Evolutionary conservation across 1,139 yeast species (phyloP).

Genomic region (Protomyces gravidus): DNA sequence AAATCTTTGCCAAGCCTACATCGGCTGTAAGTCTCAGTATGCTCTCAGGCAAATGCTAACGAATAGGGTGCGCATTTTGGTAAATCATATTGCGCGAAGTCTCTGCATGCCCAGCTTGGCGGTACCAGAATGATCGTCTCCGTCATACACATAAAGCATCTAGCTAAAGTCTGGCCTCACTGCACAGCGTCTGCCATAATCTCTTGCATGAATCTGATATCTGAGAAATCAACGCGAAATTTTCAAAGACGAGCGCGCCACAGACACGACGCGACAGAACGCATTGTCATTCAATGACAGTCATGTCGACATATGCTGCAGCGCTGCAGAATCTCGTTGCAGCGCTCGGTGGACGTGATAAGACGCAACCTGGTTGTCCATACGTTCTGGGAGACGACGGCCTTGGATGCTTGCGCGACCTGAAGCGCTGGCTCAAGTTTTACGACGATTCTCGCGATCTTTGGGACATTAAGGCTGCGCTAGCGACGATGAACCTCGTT

Average conservation of each 20-base stretch:
- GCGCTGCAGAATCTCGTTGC: constrained; percentile 48
- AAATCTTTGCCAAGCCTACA: constrained; percentile 90
- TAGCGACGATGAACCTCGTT: constrained; percentile 74
- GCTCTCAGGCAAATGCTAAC: constrained; percentile 37
- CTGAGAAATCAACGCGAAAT: too few relatives aligned
- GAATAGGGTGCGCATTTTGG: neutral
- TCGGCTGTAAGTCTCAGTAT: constrained; percentile 97
- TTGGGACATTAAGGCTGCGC: constrained; percentile 81
- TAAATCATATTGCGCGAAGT: neutral
- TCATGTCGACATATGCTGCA: neutral
- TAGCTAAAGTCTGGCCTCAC: too few relatives aligned
- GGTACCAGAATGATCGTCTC: too few relatives aligned
- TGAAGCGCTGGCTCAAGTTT: constrained; percentile 78
- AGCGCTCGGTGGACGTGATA: constrained; percentile 78
- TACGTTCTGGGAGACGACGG: constrained; percentile 90
- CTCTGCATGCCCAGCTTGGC: too few relatives aligned
- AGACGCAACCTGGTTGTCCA: constrained; percentile 50
- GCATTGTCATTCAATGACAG: too few relatives aligned
- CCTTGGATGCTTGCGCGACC: constrained; percentile 76
- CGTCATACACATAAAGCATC: too few relatives aligned
- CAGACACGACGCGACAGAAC: too few relatives aligned
- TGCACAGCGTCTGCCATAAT: too few relatives aligned
- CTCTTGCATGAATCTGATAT: too few relatives aligned
- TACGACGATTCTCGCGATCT: constrained; percentile 69
- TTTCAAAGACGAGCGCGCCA: neutral